Conservation (phyloP, 2,329 filamentous ascomycete genomes). For the Microcera coccophila region DNA sequence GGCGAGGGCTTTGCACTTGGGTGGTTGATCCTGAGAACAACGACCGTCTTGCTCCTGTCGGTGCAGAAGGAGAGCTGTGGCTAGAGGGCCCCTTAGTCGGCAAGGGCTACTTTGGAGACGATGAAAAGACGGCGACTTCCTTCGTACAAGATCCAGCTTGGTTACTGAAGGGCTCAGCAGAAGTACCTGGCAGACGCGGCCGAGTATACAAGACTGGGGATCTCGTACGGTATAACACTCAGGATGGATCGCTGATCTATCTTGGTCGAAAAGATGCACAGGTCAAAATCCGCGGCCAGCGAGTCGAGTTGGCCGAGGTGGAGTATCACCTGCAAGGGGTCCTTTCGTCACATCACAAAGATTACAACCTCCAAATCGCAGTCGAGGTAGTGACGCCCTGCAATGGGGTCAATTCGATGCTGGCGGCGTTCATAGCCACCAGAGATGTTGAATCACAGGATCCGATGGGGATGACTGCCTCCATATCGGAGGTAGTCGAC, state of each 20-base stretch:
- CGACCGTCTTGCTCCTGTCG: conserved; percentile 28
- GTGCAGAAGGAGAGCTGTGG: conserved; percentile 34
- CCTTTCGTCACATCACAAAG: background rate
- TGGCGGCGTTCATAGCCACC: no score
- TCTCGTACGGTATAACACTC: conserved; percentile 40
- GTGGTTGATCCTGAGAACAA: conserved; percentile 30
- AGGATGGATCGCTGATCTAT: conserved; percentile 40
- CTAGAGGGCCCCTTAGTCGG: conserved; percentile 44
- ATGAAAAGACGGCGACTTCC: conserved; percentile 42
- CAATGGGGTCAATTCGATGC: no score
- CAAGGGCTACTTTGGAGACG: conserved; percentile 47
- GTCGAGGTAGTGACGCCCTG: background rate
- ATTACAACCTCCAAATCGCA: background rate
- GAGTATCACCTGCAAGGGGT: no score
- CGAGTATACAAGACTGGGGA: conserved; percentile 48
- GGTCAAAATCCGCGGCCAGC: conserved; percentile 29
- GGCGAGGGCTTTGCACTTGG: conserved; percentile 17
- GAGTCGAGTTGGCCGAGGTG: conserved; percentile 26
- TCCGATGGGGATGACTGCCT: background rate
- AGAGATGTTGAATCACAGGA: no score
- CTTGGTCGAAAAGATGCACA: conserved; percentile 36
- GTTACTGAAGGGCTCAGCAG: conserved; percentile 7
- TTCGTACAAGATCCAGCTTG: conserved; percentile 41
- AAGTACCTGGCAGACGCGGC: conserved; percentile 1
- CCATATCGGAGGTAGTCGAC: background rate